Conservation (phyloP, 2,329 filamentous ascomycete genomes). For the Chaetomium sp. region DNA sequence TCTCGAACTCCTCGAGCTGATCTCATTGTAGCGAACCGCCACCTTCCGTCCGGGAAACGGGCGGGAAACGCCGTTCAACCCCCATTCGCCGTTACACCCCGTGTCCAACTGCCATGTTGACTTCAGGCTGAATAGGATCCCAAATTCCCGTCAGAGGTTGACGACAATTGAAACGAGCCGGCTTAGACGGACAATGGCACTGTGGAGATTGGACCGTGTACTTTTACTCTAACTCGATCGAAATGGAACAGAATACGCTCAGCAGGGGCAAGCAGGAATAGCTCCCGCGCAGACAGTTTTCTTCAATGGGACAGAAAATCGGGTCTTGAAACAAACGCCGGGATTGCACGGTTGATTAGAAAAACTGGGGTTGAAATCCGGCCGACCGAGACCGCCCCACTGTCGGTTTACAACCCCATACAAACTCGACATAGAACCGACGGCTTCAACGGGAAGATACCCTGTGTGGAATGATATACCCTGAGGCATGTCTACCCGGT, state of each 20-base stretch:
- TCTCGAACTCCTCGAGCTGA: neutral
- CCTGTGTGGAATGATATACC: constrained; percentile 5
- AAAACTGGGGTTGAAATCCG: neutral
- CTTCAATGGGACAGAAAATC: too few relatives aligned
- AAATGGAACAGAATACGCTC: neutral
- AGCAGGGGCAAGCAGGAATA: too few relatives aligned
- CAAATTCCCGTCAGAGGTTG: constrained; percentile 27
- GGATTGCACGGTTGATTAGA: too few relatives aligned
- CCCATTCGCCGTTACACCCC: neutral
- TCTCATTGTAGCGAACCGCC: constrained; percentile 7
- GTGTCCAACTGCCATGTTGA: constrained; percentile 13
- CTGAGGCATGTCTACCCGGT: constrained; percentile 24
- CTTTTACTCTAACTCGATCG: neutral
- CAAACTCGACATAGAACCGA: neutral
- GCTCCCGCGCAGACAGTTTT: too few relatives aligned
- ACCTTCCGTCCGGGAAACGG: constrained; percentile 25
- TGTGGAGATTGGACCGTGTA: neutral
- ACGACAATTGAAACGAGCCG: neutral
- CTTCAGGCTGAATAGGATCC: constrained; percentile 33
- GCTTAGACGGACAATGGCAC: neutral
- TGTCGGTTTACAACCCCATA: neutral
- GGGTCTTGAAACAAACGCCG: too few relatives aligned
- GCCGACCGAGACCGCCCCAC: neutral
- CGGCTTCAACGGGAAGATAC: constrained; percentile 23
- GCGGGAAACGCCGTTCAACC: constrained; percentile 1